Conservation (phyloP, 2,329 filamentous ascomycete species). For the Rutstroemia sp. region DNA sequence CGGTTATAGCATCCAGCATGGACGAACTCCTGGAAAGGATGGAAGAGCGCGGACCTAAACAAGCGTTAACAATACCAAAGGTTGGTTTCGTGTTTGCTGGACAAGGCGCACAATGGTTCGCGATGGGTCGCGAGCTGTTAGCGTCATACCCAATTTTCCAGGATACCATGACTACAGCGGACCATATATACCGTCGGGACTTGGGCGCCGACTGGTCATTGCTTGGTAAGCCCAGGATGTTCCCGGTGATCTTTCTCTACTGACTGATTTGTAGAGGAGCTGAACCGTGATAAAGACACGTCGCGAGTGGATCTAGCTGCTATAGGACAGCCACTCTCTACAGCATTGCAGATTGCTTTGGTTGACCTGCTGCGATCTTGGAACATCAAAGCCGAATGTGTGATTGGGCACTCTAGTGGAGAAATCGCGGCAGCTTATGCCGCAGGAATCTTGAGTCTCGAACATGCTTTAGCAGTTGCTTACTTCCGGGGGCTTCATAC, state of each 20-base stretch:
- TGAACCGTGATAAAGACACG: conserved; percentile 28
- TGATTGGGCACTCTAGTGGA: conserved; percentile 26
- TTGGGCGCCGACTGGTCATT: conserved; percentile 17
- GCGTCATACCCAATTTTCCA: conserved; percentile 28
- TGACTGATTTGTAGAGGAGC: conserved; percentile 20
- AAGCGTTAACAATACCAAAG: neutral
- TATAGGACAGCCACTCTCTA: conserved; percentile 36
- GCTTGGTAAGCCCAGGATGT: too few relatives aligned
- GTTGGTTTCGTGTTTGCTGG: conserved; percentile 15
- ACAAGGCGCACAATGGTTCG: conserved; percentile 17
- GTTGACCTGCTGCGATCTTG: conserved; percentile 33
- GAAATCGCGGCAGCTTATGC: conserved; percentile 28
- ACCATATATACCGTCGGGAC: conserved; percentile 23
- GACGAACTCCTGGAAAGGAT: neutral
- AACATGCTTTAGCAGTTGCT: conserved; percentile 21
- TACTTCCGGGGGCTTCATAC: conserved; percentile 22
- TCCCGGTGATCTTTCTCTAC: neutral
- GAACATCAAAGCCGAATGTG: conserved; percentile 26
- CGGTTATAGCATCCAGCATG: conserved; percentile 15
- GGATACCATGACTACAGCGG: conserved; percentile 26
- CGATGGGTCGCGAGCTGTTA: conserved; percentile 18
- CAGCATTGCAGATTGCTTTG: conserved; percentile 39
- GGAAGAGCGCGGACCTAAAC: neutral
- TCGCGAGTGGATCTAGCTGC: conserved; percentile 30
- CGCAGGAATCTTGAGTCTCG: conserved; percentile 14